A percentile compares a stretch with the other conserved stretches of the same genome.
These are phyloP conservation scores for Piper longum DNA, from an alignment of 164 flowering plant species.

Conservation along the genomic window DNA sequence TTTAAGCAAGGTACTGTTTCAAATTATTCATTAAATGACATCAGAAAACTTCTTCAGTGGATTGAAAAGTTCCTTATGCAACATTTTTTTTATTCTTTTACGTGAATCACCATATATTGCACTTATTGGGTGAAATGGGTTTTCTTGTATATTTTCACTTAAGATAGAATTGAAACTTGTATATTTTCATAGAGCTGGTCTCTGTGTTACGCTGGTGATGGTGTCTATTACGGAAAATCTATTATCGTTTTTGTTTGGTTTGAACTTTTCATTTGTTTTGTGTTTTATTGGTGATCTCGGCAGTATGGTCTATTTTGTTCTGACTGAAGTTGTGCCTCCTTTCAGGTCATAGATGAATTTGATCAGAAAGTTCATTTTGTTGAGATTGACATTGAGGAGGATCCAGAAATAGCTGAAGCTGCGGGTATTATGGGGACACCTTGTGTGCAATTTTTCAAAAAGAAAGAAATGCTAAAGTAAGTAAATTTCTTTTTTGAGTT, in stretches of 20 bases:
- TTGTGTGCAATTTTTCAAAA: constrained; percentile 94
- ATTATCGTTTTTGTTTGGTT: too few species aligned
- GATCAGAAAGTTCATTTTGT: constrained; percentile 88
- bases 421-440: constrained; percentile 99
- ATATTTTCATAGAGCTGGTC: too few species aligned
- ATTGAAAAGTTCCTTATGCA: neutral
- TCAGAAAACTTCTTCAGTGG: neutral
- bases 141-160: neutral
- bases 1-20: constrained; percentile 58
- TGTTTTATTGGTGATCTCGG: too few species aligned
- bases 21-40: neutral
- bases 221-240: too few species aligned
- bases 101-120: neutral
- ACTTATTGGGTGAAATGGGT: neutral
- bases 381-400: constrained; percentile 96
- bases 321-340: neutral
- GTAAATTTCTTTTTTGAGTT: neutral
- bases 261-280: too few species aligned
- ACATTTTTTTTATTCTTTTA: neutral
- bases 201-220: too few species aligned
- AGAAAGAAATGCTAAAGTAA: constrained; percentile 45
- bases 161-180: too few species aligned
- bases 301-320: neutral
- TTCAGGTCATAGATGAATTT: constrained; percentile 87
- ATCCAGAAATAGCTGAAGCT: constrained; percentile 93